Percentiles rank a stretch among this genome's conserved stretches.
Evolutionary conservation across 2,329 filamentous ascomycete species (phyloP).

Genomic region (Cephalotrichum gorgonifer): DNA sequence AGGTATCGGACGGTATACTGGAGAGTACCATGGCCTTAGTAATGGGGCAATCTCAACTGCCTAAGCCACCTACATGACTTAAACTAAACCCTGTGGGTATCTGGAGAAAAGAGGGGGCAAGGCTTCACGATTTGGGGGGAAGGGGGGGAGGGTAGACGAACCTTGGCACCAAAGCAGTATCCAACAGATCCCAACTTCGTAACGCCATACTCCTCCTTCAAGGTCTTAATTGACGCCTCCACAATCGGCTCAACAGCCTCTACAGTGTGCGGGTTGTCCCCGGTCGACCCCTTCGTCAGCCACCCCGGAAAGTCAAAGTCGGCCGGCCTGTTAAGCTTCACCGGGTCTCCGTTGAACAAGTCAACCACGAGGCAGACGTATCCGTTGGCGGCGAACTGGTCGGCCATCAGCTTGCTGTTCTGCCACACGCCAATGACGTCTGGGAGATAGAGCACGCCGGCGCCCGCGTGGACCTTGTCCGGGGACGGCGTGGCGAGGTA

Average conservation of each 20-base stretch:
- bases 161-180: slow-evolving; percentile 70
- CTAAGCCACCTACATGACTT: too few relatives aligned
- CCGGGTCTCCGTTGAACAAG: slow-evolving; percentile 20
- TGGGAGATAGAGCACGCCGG: slow-evolving; percentile 32
- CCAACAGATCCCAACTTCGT: slow-evolving; percentile 55
- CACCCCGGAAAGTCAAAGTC: slow-evolving; percentile 18
- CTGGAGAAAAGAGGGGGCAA: neutral
- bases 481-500: slow-evolving; percentile 38
- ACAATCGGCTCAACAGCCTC: slow-evolving; percentile 19
- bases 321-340: slow-evolving; percentile 24
- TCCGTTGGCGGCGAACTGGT: slow-evolving; percentile 21
- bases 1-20: slow-evolving; percentile 61
- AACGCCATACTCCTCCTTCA: slow-evolving; percentile 43
- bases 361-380: slow-evolving; percentile 21
- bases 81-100: too few relatives aligned
- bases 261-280: slow-evolving; percentile 31
- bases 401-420: slow-evolving; percentile 26
- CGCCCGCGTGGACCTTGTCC: slow-evolving; percentile 14
- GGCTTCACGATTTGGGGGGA: neutral
- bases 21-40: neutral
- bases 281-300: slow-evolving; percentile 27
- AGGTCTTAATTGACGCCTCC: slow-evolving; percentile 34
- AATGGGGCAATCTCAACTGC: neutral
- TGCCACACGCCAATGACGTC: slow-evolving; percentile 42
- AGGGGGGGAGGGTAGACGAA: slow-evolving; percentile 18